phyloP scores from a whole-genome alignment of 31 red algal species.

The Odonthalia washingtoniensis region DNA sequence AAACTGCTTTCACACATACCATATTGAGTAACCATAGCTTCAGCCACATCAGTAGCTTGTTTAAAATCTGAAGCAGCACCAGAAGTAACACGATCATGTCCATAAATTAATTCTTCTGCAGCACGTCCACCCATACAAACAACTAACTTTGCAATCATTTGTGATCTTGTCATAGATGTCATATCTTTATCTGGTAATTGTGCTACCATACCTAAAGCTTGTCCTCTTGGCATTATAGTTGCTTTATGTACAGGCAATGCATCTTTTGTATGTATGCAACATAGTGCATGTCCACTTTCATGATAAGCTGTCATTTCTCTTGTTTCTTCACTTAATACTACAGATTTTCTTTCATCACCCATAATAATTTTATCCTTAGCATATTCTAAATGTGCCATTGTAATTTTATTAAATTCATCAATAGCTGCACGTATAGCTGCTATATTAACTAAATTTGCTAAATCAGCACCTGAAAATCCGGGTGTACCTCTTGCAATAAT shows the following conservation, averaged over 20 bases:
- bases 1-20: slow-evolving; percentile 96
- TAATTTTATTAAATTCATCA: slow-evolving; percentile 67
- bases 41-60: slow-evolving; percentile 94
- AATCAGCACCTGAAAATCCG: slow-evolving; percentile 96
- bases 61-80: slow-evolving; percentile 95
- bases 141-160: slow-evolving; percentile 93
- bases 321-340: slow-evolving; percentile 82
- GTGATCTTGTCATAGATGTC: slow-evolving; percentile 76
- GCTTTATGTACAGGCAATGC: slow-evolving; percentile 98
- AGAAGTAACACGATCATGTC: slow-evolving; percentile 85
- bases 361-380: slow-evolving; percentile 99
- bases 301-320: slow-evolving; percentile 93
- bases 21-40: slow-evolving; percentile 98
- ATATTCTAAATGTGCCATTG: slow-evolving; percentile 90
- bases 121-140: slow-evolving; percentile 98
- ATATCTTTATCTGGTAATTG: slow-evolving; percentile 94
- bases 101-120: slow-evolving; percentile 95
- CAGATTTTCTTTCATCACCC: slow-evolving; percentile 94
- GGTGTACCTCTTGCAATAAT: slow-evolving; percentile 97
- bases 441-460: slow-evolving; percentile 98
- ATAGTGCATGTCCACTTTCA: slow-evolving; percentile 97
- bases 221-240: slow-evolving; percentile 97
- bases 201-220: slow-evolving; percentile 92
- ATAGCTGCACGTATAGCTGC: slow-evolving; percentile 96
- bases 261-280: slow-evolving; percentile 81